A percentile compares a stretch with the other conserved stretches of the same genome.
Conservation (phyloP, 306 rosid species). For the Malus domestica region DNA sequence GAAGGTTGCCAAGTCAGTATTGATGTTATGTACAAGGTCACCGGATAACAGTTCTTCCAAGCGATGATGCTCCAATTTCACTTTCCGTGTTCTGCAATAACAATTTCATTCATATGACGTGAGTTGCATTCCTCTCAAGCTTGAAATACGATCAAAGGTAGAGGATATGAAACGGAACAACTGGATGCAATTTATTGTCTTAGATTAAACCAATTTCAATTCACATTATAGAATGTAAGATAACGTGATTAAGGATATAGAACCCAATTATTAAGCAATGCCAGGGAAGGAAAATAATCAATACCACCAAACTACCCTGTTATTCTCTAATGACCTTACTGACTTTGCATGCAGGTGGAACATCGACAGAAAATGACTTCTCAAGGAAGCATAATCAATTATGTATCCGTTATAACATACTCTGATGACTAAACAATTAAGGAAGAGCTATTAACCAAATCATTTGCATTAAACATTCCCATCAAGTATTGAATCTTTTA, state of each 20-base stretch:
- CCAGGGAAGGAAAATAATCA: neutral
- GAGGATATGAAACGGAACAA: neutral
- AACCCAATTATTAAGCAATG: neutral
- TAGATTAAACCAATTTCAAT: neutral
- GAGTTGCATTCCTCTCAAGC: neutral
- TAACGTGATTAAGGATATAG: neutral
- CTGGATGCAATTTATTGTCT: neutral
- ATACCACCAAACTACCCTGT: neutral
- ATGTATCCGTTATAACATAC: neutral
- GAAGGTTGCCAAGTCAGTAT: slow-evolving; percentile 15
- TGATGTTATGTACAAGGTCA: slow-evolving; percentile 22
- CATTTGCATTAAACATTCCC: neutral
- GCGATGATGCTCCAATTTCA: slow-evolving; percentile 93
- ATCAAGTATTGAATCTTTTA: slow-evolving; percentile 25
- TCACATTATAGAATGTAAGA: neutral
- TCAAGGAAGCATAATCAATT: neutral
- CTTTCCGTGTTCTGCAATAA: slow-evolving; percentile 75
- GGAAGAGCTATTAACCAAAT: neutral
- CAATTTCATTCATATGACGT: slow-evolving; percentile 9
- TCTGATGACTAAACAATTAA: neutral
- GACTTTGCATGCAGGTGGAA: neutral
- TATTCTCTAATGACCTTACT: neutral
- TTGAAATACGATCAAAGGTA: neutral
- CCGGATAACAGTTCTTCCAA: slow-evolving; percentile 84
- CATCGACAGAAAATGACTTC: neutral